phyloP scores from a whole-genome alignment of 495 filamentous ascomycete genomes.

The Penicillium salamii region DNA sequence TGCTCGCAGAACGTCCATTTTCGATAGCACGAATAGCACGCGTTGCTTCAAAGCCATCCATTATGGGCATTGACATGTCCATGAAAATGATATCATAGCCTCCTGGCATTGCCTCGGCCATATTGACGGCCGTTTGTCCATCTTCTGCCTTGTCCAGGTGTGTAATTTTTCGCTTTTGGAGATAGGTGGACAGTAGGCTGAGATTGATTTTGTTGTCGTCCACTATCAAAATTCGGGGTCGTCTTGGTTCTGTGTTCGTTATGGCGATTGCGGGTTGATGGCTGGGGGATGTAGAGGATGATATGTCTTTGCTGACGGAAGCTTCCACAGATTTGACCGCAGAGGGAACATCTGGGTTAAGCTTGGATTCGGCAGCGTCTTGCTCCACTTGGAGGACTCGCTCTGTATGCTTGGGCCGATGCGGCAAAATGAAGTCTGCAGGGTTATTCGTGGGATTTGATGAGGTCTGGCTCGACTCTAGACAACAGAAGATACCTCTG shows the following conservation, averaged over 20 bases:
- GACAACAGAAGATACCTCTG: constrained; percentile 43
- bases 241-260: too few relatives aligned
- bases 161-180: constrained; percentile 47
- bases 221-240: constrained; percentile 55
- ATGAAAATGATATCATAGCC: constrained; percentile 59
- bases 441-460: too few relatives aligned
- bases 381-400: too few relatives aligned
- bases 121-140: constrained; percentile 51
- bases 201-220: constrained; percentile 78
- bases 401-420: too few relatives aligned
- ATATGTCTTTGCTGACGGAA: too few relatives aligned
- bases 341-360: too few relatives aligned
- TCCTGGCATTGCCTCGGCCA: constrained; percentile 34
- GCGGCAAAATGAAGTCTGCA: too few relatives aligned
- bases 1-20: constrained; percentile 31
- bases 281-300: too few relatives aligned
- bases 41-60: constrained; percentile 72
- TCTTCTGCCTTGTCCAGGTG: constrained; percentile 48
- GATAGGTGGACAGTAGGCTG: constrained; percentile 61
- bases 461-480: constrained; percentile 20
- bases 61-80: constrained; percentile 76
- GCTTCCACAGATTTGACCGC: too few relatives aligned
- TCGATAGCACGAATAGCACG: constrained; percentile 64
- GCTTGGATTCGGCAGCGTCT: too few relatives aligned
- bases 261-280: too few relatives aligned